Conservation (phyloP, 2,329 filamentous ascomycete genomes). For the Talaromyces rugulosus region DNA sequence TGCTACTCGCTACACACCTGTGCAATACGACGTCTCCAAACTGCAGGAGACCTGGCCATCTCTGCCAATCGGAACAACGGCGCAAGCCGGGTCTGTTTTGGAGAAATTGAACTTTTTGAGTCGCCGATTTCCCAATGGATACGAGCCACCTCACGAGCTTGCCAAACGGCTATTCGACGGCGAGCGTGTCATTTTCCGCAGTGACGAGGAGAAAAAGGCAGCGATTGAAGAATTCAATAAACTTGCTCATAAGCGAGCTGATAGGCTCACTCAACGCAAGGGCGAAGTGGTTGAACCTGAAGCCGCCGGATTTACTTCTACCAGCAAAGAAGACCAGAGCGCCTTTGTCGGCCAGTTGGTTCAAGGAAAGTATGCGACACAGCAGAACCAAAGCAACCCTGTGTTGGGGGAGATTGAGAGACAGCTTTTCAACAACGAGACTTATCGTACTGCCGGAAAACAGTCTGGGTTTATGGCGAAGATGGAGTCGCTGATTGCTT, state of each 20-base stretch:
- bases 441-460: conserved; percentile 35
- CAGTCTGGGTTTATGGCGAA: conserved; percentile 34
- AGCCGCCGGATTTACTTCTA: conserved; percentile 23
- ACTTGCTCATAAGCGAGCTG: conserved; percentile 28
- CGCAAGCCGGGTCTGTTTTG: conserved; percentile 25
- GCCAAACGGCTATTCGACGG: conserved; percentile 34
- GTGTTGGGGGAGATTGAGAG: conserved; percentile 29
- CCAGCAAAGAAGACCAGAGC: conserved; percentile 23
- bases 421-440: conserved; percentile 38
- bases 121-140: conserved; percentile 31
- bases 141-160: conserved; percentile 32
- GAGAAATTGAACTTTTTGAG: conserved; percentile 33
- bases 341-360: conserved; percentile 28
- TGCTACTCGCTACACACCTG: conserved; percentile 32
- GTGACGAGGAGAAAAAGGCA: conserved; percentile 32
- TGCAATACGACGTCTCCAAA: conserved; percentile 26
- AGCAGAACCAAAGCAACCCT: conserved; percentile 18
- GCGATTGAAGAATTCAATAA: conserved; percentile 32
- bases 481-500: conserved; percentile 32
- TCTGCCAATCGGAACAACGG: conserved; percentile 27
- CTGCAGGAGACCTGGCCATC: conserved; percentile 38
- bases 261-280: conserved; percentile 32
- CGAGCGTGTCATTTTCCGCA: conserved; percentile 34
- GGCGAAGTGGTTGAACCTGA: conserved; percentile 34
- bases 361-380: conserved; percentile 29